phyloP scores from a whole-genome alignment of 1,139 yeast species.

The Torulaspora globosa region DNA sequence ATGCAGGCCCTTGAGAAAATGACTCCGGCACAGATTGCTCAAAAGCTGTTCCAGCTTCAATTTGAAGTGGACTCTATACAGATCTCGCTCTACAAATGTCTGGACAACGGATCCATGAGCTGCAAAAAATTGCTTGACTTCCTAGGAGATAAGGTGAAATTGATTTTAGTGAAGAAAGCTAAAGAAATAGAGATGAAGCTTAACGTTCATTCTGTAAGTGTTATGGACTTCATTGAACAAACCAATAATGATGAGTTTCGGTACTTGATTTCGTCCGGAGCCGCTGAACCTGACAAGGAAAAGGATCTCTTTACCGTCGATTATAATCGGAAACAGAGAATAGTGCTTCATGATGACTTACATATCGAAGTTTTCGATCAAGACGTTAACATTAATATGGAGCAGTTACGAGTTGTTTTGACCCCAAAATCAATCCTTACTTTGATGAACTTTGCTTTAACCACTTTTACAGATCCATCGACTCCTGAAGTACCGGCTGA shows the following conservation, averaged over 20 bases:
- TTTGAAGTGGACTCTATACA: conserved; percentile 63
- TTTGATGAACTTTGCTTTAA: conserved; percentile 71
- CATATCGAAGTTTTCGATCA: conserved; percentile 74
- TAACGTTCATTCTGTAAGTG: conserved; percentile 56
- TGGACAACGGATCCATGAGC: conserved; percentile 54
- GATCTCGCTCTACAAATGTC: conserved; percentile 64
- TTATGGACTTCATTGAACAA: conserved; percentile 72
- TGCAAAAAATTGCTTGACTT: conserved; percentile 71
- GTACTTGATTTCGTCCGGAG: conserved; percentile 65
- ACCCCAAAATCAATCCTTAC: conserved; percentile 77
- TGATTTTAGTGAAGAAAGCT: conserved; percentile 58
- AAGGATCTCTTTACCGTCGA: conserved; percentile 58
- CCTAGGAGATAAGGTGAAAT: conserved; percentile 58
- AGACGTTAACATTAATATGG: conserved; percentile 65
- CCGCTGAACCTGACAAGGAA: conserved; percentile 35
- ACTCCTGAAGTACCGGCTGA: conserved; percentile 68
- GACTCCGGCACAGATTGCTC: conserved; percentile 39
- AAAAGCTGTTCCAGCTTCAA: conserved; percentile 64
- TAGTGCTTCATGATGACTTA: conserved; percentile 54
- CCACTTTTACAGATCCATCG: conserved; percentile 81
- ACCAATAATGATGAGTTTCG: conserved; percentile 62
- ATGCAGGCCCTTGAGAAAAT: conserved; percentile 20
- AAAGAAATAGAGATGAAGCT: conserved; percentile 65
- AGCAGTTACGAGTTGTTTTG: conserved; percentile 72
- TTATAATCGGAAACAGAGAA: conserved; percentile 56